Evolutionary conservation across 208 protist genomes (phyloP).

Genomic region (Crithidia brevicula): DNA sequence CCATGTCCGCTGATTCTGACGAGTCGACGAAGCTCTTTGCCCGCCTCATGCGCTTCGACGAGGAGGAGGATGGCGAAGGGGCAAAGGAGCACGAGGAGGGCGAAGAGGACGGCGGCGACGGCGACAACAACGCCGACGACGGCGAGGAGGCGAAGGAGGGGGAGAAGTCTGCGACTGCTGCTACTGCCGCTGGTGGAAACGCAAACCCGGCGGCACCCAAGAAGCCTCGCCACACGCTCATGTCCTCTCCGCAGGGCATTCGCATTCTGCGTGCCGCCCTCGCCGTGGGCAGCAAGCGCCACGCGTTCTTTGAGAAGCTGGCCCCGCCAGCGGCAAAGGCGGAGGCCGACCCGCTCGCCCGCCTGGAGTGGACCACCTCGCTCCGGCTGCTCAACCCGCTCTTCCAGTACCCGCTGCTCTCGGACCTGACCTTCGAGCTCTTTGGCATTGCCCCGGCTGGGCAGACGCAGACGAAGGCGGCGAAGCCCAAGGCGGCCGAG

Average conservation of each 20-base stretch:
- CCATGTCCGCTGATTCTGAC: slow-evolving; percentile 50
- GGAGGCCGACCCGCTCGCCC: slow-evolving; percentile 27
- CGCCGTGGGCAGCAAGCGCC: slow-evolving; percentile 42
- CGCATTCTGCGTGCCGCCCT: slow-evolving; percentile 55
- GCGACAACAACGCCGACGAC: slow-evolving; percentile 11
- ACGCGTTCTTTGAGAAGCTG: slow-evolving; percentile 63
- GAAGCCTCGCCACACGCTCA: slow-evolving; percentile 19
- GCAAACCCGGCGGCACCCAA: slow-evolving; percentile 4
- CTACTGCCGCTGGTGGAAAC: background rate
- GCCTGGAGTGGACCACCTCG: slow-evolving; percentile 31
- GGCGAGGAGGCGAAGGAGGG: slow-evolving; percentile 13
- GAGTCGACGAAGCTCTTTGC: slow-evolving; percentile 57
- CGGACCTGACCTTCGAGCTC: slow-evolving; percentile 59
- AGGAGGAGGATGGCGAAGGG: slow-evolving; percentile 21
- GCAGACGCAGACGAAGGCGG: slow-evolving; percentile 8
- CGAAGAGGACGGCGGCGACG: slow-evolving; percentile 16
- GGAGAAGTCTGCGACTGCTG: background rate
- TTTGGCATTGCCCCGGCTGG: slow-evolving; percentile 53
- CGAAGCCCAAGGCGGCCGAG: slow-evolving; percentile 48
- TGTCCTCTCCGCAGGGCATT: slow-evolving; percentile 54
- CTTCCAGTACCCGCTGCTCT: slow-evolving; percentile 58
- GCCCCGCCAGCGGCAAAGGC: slow-evolving; percentile 18
- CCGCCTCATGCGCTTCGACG: slow-evolving; percentile 24
- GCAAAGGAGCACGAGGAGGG: slow-evolving; percentile 20
- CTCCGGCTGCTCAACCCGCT: slow-evolving; percentile 50